phyloP scores from a whole-genome alignment of 2,329 filamentous ascomycete species.

The Fusarium oligoseptatum region DNA sequence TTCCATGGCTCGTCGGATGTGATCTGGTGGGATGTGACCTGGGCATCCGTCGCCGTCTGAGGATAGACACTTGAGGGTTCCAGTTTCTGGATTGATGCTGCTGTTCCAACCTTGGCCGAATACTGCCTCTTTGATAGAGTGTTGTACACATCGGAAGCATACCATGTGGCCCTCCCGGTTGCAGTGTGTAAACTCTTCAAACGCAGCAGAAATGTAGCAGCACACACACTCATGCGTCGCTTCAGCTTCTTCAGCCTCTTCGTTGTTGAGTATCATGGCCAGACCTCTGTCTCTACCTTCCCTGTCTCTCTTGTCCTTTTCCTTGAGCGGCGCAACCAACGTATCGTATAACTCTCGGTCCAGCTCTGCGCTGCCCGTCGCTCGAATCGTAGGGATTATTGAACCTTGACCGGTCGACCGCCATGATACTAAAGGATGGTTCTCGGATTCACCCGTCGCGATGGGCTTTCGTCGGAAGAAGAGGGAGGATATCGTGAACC shows the following conservation, averaged over 20 bases:
- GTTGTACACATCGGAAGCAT: conserved; percentile 85
- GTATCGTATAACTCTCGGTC: conserved; percentile 71
- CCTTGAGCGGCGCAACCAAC: conserved; percentile 68
- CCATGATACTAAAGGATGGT: conserved; percentile 74
- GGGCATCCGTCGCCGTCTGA: conserved; percentile 77
- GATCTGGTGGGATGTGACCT: conserved; percentile 77
- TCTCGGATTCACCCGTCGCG: conserved; percentile 66
- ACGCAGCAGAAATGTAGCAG: conserved; percentile 78
- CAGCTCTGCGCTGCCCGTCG: conserved; percentile 75
- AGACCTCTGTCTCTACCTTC: conserved; percentile 66
- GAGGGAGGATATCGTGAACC: conserved; percentile 79
- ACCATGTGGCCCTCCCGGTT: conserved; percentile 77
- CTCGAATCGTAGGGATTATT: conserved; percentile 71
- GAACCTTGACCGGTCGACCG: conserved; percentile 67
- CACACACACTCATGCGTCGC: conserved; percentile 80
- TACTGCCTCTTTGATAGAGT: conserved; percentile 85
- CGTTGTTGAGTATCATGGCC: conserved; percentile 67
- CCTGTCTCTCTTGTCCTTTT: conserved; percentile 57
- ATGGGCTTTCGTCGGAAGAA: conserved; percentile 74
- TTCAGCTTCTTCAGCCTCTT: conserved; percentile 69
- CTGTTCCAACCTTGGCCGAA: conserved; percentile 94
- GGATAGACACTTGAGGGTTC: conserved; percentile 87
- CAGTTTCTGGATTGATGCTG: conserved; percentile 78
- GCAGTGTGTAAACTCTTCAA: conserved; percentile 83
- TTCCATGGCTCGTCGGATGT: conserved; percentile 80